Evolutionary conservation across 495 filamentous ascomycete genomes (phyloP).

Genomic region (Diplogelasinospora grovesii): DNA sequence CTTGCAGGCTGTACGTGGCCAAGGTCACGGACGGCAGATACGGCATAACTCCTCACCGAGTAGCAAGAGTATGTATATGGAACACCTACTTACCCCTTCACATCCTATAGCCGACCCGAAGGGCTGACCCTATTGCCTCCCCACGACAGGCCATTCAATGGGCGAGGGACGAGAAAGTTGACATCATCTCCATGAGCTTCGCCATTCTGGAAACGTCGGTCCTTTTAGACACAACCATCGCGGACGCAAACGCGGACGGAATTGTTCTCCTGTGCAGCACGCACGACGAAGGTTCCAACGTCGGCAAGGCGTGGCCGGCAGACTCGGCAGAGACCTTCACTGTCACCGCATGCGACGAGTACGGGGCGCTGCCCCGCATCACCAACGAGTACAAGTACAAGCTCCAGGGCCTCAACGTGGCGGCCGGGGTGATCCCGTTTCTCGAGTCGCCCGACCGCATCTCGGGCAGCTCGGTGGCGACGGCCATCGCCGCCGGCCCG

Average conservation of each 20-base stretch:
- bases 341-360: slow-evolving; percentile 10
- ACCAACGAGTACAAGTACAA: not conserved
- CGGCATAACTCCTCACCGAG: not conserved
- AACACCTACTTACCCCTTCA: no score
- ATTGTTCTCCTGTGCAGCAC: slow-evolving; percentile 8
- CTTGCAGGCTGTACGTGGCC: slow-evolving; percentile 10
- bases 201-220: not conserved
- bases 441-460: not conserved
- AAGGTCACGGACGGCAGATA: slow-evolving; percentile 9
- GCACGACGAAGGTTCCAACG: slow-evolving; percentile 8
- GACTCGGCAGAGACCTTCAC: not conserved
- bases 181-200: slow-evolving; percentile 15
- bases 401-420: not conserved
- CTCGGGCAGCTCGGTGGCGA: not conserved
- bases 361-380: not conserved
- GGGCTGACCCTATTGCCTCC: no score
- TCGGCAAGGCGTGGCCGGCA: not conserved
- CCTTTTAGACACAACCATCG: not conserved
- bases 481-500: not conserved
- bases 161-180: slow-evolving; percentile 7
- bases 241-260: not conserved
- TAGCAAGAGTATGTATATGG: no score
- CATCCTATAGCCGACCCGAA: no score
- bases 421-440: not conserved
- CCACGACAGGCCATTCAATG: slow-evolving; percentile 12